phyloP scores from a whole-genome alignment of 2,329 filamentous ascomycete genomes.

The Hypoxylon sp. region DNA sequence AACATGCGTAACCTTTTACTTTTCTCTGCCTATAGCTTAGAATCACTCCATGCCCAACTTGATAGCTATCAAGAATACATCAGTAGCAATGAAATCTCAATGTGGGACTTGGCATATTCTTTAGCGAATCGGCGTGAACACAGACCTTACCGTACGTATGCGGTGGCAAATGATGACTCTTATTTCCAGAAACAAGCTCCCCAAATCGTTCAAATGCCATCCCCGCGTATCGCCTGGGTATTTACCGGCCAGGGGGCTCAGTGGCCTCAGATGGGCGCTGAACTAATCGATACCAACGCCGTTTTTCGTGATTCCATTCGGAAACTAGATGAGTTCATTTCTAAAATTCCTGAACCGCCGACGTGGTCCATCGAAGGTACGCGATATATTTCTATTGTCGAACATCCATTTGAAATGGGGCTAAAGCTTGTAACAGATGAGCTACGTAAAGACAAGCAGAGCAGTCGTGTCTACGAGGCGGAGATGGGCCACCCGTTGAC shows the following conservation, averaged over 20 bases:
- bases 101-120: no score
- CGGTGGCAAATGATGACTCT: background rate
- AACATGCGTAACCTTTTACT: no score
- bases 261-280: background rate
- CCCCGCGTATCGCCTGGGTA: background rate
- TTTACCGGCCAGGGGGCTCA: background rate
- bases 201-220: background rate
- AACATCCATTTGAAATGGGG: no score
- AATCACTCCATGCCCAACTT: no score
- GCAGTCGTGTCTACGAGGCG: no score
- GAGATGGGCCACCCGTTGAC: background rate
- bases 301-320: background rate
- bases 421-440: no score
- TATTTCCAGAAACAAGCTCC: background rate
- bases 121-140: no score
- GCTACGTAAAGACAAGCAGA: no score
- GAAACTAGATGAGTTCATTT: background rate
- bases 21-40: no score
- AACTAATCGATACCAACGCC: background rate
- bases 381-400: no score
- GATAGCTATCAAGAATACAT: no score
- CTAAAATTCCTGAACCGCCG: background rate
- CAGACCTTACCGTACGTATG: background rate
- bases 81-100: no score
- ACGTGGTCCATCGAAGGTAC: background rate